Conservation (phyloP, 2,329 filamentous ascomycete species). For the Sporothrix protearum region DNA sequence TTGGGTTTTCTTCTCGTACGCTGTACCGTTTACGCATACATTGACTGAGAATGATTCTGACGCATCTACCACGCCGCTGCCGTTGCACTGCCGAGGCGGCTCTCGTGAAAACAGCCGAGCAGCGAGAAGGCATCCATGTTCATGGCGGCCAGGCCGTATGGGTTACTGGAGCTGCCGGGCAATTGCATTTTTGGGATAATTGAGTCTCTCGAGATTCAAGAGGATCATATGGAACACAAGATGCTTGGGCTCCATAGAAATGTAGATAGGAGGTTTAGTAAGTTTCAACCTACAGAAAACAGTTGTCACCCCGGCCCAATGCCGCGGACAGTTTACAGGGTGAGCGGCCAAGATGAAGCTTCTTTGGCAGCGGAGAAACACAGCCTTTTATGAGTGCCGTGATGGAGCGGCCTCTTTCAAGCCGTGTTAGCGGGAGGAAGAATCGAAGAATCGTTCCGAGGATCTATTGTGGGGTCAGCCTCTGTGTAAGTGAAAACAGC, state of each 20-base stretch:
- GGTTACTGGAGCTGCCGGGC: not conserved
- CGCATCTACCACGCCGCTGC: constrained; percentile 24
- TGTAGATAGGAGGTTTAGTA: too few species aligned
- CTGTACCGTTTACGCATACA: too few species aligned
- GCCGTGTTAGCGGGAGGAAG: not conserved
- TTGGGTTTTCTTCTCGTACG: too few species aligned
- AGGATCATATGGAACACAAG: too few species aligned
- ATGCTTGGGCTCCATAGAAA: too few species aligned
- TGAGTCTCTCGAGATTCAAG: too few species aligned
- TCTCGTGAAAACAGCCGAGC: constrained; percentile 29
- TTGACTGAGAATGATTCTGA: constrained; percentile 4
- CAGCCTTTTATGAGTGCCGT: not conserved
- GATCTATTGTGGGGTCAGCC: not conserved
- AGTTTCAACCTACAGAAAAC: too few species aligned
- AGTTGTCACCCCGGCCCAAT: not conserved
- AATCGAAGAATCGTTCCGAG: constrained; percentile 17
- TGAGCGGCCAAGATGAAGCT: not conserved
- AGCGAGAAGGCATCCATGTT: constrained; percentile 29
- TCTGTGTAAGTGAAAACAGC: not conserved
- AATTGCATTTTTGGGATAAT: not conserved
- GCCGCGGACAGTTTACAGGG: not conserved
- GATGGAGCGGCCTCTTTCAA: not conserved
- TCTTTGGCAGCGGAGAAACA: not conserved
- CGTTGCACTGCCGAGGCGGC: constrained; percentile 21
- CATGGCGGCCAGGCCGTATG: constrained; percentile 21